Conservation (phyloP, 2,329 filamentous ascomycete species). For the Pleoardoris graminearum region DNA sequence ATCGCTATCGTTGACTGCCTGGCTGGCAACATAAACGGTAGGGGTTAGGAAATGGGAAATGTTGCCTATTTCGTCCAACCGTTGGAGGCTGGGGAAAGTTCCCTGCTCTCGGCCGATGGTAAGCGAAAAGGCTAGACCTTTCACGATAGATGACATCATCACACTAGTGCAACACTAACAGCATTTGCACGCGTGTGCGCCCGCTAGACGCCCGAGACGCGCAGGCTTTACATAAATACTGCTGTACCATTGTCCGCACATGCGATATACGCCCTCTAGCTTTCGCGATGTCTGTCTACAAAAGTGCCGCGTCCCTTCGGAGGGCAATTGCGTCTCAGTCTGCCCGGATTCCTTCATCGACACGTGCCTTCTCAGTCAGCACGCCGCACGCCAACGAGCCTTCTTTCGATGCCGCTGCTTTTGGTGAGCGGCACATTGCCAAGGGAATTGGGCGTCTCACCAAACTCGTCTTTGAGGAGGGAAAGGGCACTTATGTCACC, state of each 20-base stretch:
- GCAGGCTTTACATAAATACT: conserved; percentile 3
- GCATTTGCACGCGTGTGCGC: neutral
- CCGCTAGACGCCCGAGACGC: conserved; percentile 3
- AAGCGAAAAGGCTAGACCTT: neutral
- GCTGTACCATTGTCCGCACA: neutral
- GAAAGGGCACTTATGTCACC: conserved; percentile 33
- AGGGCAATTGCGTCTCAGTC: neutral
- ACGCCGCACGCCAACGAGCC: conserved; percentile 7
- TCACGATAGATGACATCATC: conserved; percentile 6
- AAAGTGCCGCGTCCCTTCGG: conserved; percentile 1
- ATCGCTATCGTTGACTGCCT: neutral
- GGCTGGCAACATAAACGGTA: neutral
- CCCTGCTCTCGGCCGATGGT: neutral
- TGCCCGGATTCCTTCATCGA: neutral
- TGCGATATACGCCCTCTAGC: conserved; percentile 1
- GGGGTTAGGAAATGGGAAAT: neutral
- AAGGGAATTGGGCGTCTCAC: conserved; percentile 36
- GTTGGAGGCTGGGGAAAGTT: neutral
- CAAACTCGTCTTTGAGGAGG: conserved; percentile 38
- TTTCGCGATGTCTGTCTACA: conserved; percentile 3
- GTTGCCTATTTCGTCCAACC: neutral
- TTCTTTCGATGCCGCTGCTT: conserved; percentile 28
- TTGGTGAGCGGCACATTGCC: conserved; percentile 36
- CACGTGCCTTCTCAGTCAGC: conserved; percentile 4
- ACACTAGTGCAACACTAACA: conserved; percentile 4